Evolutionary conservation across 2,329 filamentous ascomycete species (phyloP).

Genomic region (Hirsutella rhossiliensis): DNA sequence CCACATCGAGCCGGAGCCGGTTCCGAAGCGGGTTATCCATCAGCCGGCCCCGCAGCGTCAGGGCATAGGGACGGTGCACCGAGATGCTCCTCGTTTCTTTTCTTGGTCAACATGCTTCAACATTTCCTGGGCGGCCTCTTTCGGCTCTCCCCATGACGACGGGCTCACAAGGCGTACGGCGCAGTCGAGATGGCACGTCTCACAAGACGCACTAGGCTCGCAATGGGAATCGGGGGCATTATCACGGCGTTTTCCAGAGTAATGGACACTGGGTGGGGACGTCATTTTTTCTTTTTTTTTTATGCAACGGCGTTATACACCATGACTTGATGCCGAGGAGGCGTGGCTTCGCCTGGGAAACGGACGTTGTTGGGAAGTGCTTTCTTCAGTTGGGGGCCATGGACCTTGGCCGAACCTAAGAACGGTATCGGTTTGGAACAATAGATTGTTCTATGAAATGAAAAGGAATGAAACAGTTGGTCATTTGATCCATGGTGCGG

Average conservation of each 20-base stretch:
- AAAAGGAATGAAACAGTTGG: background rate
- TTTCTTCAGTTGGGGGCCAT: background rate
- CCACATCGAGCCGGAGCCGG: conserved; percentile 17
- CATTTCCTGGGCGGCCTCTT: background rate
- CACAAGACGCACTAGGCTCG: background rate
- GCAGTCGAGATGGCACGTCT: background rate
- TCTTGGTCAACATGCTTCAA: background rate
- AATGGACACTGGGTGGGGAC: background rate
- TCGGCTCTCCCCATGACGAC: background rate
- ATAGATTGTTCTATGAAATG: background rate
- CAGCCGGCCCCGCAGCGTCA: conserved; percentile 28
- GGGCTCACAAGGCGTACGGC: background rate
- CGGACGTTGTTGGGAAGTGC: background rate
- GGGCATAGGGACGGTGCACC: conserved; percentile 10
- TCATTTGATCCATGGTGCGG: background rate
- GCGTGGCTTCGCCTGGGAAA: background rate
- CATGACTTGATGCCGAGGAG: background rate
- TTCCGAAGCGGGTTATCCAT: conserved; percentile 22
- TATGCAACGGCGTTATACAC: background rate
- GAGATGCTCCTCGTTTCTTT: background rate
- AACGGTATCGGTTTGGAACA: background rate
- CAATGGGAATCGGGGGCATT: background rate
- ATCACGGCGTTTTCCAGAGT: background rate
- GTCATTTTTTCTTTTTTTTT: background rate
- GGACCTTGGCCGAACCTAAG: background rate